Percentiles rank a stretch among this genome's conserved stretches.
Evolutionary conservation across 768 basidiomycete species (phyloP).

Genomic region (Coprinellus micaceus): DNA sequence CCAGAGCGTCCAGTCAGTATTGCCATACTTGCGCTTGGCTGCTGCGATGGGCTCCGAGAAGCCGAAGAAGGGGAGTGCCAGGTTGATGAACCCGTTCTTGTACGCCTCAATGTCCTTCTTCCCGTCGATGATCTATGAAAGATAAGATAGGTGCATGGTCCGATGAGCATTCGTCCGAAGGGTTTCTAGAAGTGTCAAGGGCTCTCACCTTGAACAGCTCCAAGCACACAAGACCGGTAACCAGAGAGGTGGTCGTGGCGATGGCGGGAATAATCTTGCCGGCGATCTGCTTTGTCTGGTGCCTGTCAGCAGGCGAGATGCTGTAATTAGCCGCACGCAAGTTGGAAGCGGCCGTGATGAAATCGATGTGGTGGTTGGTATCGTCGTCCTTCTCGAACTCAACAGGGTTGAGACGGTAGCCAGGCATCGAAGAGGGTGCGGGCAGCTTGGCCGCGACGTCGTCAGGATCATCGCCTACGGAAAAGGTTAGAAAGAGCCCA

Average conservation of each 20-base stretch:
- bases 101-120: slow-evolving; percentile 92
- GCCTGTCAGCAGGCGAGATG: slow-evolving; percentile 81
- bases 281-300: slow-evolving; percentile 95
- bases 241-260: slow-evolving; percentile 95
- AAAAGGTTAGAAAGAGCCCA: slow-evolving; percentile 10
- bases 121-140: slow-evolving; percentile 81
- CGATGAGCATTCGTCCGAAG: background rate
- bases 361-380: slow-evolving; percentile 96
- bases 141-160: background rate
- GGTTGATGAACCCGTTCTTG: slow-evolving; percentile 98
- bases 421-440: slow-evolving; percentile 85
- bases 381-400: slow-evolving; percentile 99
- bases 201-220: slow-evolving; percentile 88
- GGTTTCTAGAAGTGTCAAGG: background rate
- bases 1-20: slow-evolving; percentile 96
- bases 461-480: slow-evolving; percentile 48
- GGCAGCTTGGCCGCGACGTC: slow-evolving; percentile 71
- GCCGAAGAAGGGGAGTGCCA: slow-evolving; percentile 97
- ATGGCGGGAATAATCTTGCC: slow-evolving; percentile 99
- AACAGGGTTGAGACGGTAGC: slow-evolving; percentile 92
- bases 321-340: slow-evolving; percentile 93
- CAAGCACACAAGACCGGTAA: slow-evolving; percentile 92
- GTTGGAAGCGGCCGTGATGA: slow-evolving; percentile 97
- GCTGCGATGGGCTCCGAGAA: slow-evolving; percentile 97
- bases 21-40: slow-evolving; percentile 81